These are phyloP conservation scores for Tricholomella constricta DNA, from an alignment of 768 basidiomycete species.

Conservation along the genomic window DNA sequence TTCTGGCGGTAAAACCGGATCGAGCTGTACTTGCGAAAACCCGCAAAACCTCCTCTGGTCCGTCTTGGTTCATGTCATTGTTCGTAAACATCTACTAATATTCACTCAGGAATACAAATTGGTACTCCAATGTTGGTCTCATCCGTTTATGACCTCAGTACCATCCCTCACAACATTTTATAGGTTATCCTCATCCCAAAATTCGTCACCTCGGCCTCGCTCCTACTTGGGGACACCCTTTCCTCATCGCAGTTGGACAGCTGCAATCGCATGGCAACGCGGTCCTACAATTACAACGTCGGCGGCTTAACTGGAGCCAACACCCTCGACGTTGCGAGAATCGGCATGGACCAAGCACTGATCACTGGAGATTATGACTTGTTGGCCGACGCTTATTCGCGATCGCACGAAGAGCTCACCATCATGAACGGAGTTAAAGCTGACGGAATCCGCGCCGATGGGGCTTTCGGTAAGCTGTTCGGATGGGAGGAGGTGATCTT, in stretches of 20 bases:
- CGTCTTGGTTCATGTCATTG: slow-evolving; percentile 11
- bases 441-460: slow-evolving; percentile 65
- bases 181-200: slow-evolving; percentile 55
- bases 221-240: slow-evolving; percentile 42
- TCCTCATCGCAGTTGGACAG: slow-evolving; percentile 31
- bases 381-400: slow-evolving; percentile 49
- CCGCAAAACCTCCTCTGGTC: slow-evolving; percentile 34
- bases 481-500: slow-evolving; percentile 14
- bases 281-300: slow-evolving; percentile 46
- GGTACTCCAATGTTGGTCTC: slow-evolving; percentile 47
- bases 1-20: slow-evolving; percentile 38
- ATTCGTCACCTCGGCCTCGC: slow-evolving; percentile 49
- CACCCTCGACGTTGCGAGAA: slow-evolving; percentile 58
- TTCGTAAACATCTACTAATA: background rate
- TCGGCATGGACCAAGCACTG: slow-evolving; percentile 56
- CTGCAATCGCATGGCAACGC: slow-evolving; percentile 42
- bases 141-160: background rate
- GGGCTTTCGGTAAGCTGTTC: slow-evolving; percentile 43
- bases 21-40: slow-evolving; percentile 50
- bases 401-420: slow-evolving; percentile 55
- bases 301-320: slow-evolving; percentile 55
- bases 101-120: slow-evolving; percentile 49
- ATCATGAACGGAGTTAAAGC: slow-evolving; percentile 49
- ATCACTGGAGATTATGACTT: slow-evolving; percentile 44
- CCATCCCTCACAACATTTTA: background rate